phyloP scores from a whole-genome alignment of 2,329 filamentous ascomycete genomes.

The Triangularia setosa region DNA sequence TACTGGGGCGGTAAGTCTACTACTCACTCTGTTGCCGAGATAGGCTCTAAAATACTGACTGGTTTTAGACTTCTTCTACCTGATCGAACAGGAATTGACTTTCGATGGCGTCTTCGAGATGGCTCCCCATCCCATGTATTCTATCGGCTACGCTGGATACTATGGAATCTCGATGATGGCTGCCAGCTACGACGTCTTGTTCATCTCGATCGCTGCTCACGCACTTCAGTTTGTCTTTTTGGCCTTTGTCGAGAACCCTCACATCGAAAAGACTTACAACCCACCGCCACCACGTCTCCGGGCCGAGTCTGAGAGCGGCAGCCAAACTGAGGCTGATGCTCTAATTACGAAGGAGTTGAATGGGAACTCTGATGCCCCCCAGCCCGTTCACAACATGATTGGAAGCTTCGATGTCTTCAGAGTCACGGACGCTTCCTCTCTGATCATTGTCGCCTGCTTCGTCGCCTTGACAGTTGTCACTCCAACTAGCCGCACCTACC shows the following conservation, averaged over 20 bases:
- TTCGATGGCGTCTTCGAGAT: constrained; percentile 99
- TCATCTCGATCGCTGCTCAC: constrained; percentile 94
- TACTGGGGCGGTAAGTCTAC: constrained; percentile 69
- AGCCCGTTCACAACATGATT: constrained; percentile 76
- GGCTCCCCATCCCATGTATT: constrained; percentile 98
- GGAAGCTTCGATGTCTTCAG: constrained; percentile 91
- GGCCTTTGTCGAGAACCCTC: constrained; percentile 87
- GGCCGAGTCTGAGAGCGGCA: constrained; percentile 31
- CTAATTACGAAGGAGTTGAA: not conserved
- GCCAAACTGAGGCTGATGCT: constrained; percentile 19
- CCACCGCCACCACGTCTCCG: constrained; percentile 71
- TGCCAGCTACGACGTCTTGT: constrained; percentile 93
- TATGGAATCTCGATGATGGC: constrained; percentile 98
- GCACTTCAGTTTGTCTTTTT: constrained; percentile 92
- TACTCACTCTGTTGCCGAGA: not conserved
- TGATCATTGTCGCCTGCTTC: constrained; percentile 74
- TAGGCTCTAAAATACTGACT: constrained; percentile 2
- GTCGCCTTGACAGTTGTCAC: constrained; percentile 69
- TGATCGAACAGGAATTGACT: constrained; percentile 94
- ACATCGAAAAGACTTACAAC: constrained; percentile 98
- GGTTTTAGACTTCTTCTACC: constrained; percentile 83
- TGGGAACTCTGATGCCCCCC: constrained; percentile 41
- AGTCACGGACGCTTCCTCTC: constrained; percentile 75
- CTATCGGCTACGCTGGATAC: constrained; percentile 94
- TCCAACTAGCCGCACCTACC: constrained; percentile 70